These are phyloP conservation scores for Tetrapisispora iriomotensis DNA, from an alignment of 805 yeast species.

Conservation along the genomic window DNA sequence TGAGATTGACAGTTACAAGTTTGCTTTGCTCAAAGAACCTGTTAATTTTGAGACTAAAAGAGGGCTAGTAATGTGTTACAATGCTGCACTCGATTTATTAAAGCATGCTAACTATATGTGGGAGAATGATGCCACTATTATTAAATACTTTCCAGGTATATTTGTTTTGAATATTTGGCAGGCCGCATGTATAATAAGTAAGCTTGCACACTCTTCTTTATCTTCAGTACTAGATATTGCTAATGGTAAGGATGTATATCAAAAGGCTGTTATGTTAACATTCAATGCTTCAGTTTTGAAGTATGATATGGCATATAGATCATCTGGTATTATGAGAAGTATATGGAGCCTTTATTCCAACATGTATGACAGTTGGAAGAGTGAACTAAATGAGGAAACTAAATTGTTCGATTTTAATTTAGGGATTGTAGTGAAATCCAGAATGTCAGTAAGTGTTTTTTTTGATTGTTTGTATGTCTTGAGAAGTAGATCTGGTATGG, in stretches of 20 bases:
- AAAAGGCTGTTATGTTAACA: slow-evolving; percentile 56
- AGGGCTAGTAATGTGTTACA: slow-evolving; percentile 69
- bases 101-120: slow-evolving; percentile 58
- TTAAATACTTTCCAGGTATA: slow-evolving; percentile 75
- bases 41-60: slow-evolving; percentile 48
- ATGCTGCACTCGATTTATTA: slow-evolving; percentile 65
- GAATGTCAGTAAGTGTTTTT: slow-evolving; percentile 88
- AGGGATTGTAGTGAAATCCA: slow-evolving; percentile 54
- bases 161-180: slow-evolving; percentile 84
- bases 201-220: slow-evolving; percentile 67
- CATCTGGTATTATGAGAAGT: slow-evolving; percentile 87
- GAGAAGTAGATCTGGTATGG: slow-evolving; percentile 82
- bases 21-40: not conserved
- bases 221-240: slow-evolving; percentile 56
- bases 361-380: slow-evolving; percentile 44
- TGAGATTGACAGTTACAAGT: slow-evolving; percentile 1
- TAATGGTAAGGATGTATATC: slow-evolving; percentile 61
- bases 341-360: slow-evolving; percentile 82
- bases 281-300: slow-evolving; percentile 75
- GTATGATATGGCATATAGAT: slow-evolving; percentile 87
- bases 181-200: slow-evolving; percentile 74
- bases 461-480: slow-evolving; percentile 83
- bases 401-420: slow-evolving; percentile 26
- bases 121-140: slow-evolving; percentile 47
- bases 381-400: slow-evolving; percentile 10